Base-by-base conservation (phyloP, 2,329 filamentous ascomycete species). In the Aureobasidium melanogenum region DNA sequence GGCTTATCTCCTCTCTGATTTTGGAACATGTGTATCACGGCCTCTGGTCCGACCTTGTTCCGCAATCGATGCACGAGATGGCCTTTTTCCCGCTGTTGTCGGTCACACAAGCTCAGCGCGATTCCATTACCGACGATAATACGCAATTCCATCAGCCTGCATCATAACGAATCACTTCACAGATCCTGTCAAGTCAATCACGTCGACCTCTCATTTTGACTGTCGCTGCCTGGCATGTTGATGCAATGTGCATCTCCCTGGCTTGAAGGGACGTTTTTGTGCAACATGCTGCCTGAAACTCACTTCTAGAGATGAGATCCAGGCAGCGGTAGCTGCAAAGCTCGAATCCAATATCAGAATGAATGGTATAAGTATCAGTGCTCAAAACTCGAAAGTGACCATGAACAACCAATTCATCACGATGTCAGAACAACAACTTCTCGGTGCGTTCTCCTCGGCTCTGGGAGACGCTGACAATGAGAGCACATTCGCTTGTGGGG, bases 401-500 rank as follows among this genome's bases (percentile, higher is more conserved):
- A 14, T 34, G n/a, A n/a, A n/a, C n/a, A 51, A 8, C 30, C 24
- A 17, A 24, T 5, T 22, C 46, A 8, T 34, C 36, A 41, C 32
- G 5, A 44, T 56, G 52, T 43, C 52, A 19, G 36, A 22, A 43
- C 22, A 44, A 7, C 52, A 34, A 22, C 24, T 51, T 2, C 43
- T 60, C 7, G 17, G n/a, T 3, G 34, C 32, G 15, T 41, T 60
- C 17, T 28, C 34, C 8, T 50, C 44, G 3, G 56, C 56, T 24
- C 24, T 60, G 6, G 32, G 26, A n/a, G 36, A 50, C 2, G 34
- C 44, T 1, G 19, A 60, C 12, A 28, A 17, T 9, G 17, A 54
- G 19, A 41, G 38, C 4, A 55, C 58, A 3, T 63, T 47, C 10
- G 50, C 61, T 5, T 55, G 38, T 34, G 61, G 61, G 17, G 61